A percentile compares a stretch with the other conserved stretches of the same genome.
Conservation (phyloP, 2,329 filamentous ascomycete genomes). For the Colletotrichum karsti region DNA sequence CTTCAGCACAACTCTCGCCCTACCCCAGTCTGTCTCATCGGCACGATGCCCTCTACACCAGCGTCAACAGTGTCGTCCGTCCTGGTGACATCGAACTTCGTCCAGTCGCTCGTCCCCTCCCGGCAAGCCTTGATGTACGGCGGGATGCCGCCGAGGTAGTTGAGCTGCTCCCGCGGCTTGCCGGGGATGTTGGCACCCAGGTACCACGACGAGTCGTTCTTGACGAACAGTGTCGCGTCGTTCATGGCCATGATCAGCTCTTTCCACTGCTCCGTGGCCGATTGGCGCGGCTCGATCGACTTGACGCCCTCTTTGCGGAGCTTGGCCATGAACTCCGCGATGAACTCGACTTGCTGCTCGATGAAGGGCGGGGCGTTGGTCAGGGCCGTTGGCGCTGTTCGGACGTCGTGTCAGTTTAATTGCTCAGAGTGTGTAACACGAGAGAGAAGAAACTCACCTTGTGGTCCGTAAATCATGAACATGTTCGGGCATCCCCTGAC, state of each 20-base stretch:
- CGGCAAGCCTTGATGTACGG: conserved; percentile 27
- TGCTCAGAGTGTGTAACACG: too few species aligned
- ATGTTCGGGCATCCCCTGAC: conserved; percentile 30
- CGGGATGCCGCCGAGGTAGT: conserved; percentile 29
- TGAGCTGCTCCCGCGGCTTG: conserved; percentile 31
- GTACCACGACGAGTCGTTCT: conserved; percentile 33
- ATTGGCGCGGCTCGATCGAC: conserved; percentile 26
- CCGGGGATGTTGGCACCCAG: conserved; percentile 34
- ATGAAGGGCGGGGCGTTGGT: conserved; percentile 29
- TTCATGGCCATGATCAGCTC: conserved; percentile 19
- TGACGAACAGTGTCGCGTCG: conserved; percentile 28
- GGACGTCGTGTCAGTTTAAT: background rate
- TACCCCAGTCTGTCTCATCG: background rate
- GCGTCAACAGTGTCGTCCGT: background rate
- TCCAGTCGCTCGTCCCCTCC: conserved; percentile 9
- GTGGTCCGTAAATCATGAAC: conserved; percentile 36
- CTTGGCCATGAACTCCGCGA: conserved; percentile 20
- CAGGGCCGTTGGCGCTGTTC: conserved; percentile 30
- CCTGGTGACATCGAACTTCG: background rate
- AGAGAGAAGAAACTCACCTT: conserved; percentile 17
- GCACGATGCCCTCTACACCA: background rate
- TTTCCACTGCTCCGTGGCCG: conserved; percentile 28
- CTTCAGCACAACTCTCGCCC: too few species aligned
- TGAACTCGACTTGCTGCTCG: conserved; percentile 30
- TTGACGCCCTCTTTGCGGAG: conserved; percentile 17